These are phyloP conservation scores for Ogataea nakhonphanomensis DNA, from an alignment of 805 yeast species.

Conservation along the genomic window DNA sequence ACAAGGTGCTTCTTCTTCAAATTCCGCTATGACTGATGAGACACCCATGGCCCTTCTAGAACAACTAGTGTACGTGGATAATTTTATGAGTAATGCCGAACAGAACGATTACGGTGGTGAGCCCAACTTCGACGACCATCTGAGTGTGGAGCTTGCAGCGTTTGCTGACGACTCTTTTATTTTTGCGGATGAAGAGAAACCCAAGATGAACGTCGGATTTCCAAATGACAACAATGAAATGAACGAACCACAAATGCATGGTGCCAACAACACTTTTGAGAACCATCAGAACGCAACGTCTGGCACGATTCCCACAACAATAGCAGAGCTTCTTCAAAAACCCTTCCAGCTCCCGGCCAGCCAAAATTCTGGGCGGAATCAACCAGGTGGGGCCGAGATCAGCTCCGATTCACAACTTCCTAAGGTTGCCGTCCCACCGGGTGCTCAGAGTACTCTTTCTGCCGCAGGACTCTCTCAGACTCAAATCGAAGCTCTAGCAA, in stretches of 20 bases:
- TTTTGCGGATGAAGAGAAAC: conserved; percentile 80
- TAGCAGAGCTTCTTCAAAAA: conserved; percentile 29
- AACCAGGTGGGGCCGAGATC: conserved; percentile 22
- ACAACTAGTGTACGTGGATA: conserved; percentile 77
- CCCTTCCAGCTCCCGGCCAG: conserved; percentile 23
- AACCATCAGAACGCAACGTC: no score
- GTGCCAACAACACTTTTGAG: no score
- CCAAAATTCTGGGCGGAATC: conserved; percentile 21
- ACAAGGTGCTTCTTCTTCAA: conserved; percentile 1
- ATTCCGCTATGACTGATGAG: conserved; percentile 25
- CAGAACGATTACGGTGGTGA: conserved; percentile 33
- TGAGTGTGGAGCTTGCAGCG: conserved; percentile 68
- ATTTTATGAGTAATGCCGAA: conserved; percentile 54
- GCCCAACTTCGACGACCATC: conserved; percentile 47
- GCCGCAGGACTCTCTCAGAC: conserved; percentile 65
- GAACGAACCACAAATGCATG: background rate
- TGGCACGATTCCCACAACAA: conserved; percentile 23
- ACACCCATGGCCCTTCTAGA: conserved; percentile 54
- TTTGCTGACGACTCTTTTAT: conserved; percentile 80
- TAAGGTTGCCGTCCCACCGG: conserved; percentile 66
- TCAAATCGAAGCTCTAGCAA: conserved; percentile 72
- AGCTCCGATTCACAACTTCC: conserved; percentile 34
- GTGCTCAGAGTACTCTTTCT: conserved; percentile 60
- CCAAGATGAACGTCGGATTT: conserved; percentile 30
- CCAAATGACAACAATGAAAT: conserved; percentile 8